A percentile compares a stretch with the other conserved stretches of the same genome.
These are phyloP conservation scores for Fusarium albidum DNA, from an alignment of 2,329 filamentous ascomycete species.

Conservation along the genomic window DNA sequence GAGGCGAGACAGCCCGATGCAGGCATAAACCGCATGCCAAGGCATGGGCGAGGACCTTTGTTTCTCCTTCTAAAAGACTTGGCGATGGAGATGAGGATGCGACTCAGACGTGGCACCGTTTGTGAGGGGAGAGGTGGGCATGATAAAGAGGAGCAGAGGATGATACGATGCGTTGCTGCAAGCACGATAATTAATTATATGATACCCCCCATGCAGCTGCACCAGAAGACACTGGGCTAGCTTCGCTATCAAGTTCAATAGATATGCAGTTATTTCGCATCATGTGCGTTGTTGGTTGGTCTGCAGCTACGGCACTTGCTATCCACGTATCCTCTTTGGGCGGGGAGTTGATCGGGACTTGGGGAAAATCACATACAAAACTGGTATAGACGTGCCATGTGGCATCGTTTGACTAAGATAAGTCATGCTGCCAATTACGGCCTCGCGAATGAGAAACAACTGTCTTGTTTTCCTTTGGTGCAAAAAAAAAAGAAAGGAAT, in stretches of 20 bases:
- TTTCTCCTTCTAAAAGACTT: background rate
- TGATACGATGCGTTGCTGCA: too few relatives aligned
- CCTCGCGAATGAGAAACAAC: conserved; percentile 6
- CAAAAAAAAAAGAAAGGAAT: too few relatives aligned
- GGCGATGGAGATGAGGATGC: background rate
- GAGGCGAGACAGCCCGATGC: background rate
- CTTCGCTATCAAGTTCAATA: too few relatives aligned
- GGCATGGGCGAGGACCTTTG: conserved; percentile 3
- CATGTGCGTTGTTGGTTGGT: too few relatives aligned
- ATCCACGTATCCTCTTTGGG: background rate
- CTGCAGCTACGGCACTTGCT: background rate
- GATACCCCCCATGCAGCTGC: too few relatives aligned
- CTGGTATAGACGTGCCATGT: background rate
- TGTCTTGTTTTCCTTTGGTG: too few relatives aligned
- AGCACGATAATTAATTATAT: too few relatives aligned
- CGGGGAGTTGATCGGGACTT: conserved; percentile 26
- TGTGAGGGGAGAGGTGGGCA: too few relatives aligned
- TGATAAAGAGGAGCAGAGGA: too few relatives aligned
- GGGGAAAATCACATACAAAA: conserved; percentile 17
- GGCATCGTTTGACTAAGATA: conserved; percentile 1
- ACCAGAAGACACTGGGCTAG: too few relatives aligned
- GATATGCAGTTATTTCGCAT: too few relatives aligned
- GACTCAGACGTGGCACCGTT: background rate
- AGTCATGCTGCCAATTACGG: background rate
- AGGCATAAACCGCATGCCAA: background rate